Percentiles rank a stretch among this genome's conserved stretches.
phyloP scores from a whole-genome alignment of 495 filamentous ascomycete species.

The Neurospora sp. region DNA sequence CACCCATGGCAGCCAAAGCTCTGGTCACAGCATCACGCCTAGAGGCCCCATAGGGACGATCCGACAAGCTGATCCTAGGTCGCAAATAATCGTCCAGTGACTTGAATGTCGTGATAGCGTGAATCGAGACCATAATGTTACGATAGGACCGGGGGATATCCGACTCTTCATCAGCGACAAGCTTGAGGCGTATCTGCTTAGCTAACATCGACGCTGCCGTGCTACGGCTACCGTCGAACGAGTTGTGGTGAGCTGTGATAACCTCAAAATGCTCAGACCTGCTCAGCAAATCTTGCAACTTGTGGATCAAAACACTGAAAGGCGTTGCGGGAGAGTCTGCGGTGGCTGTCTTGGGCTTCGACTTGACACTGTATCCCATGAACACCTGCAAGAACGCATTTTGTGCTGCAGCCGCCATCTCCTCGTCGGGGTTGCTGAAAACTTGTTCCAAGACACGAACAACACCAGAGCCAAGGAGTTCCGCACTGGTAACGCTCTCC shows the following conservation, averaged over 20 bases:
- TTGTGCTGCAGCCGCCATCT: conserved; percentile 51
- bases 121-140: conserved; percentile 95
- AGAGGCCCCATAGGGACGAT: conserved; percentile 57
- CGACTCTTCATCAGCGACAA: conserved; percentile 83
- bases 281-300: conserved; percentile 91
- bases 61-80: conserved; percentile 74
- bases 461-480: conserved; percentile 81
- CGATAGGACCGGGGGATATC: conserved; percentile 76
- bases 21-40: conserved; percentile 59
- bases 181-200: conserved; percentile 84
- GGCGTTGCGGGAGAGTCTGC: conserved; percentile 61
- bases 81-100: conserved; percentile 92
- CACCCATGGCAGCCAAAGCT: conserved; percentile 69
- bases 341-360: conserved; percentile 51
- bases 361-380: conserved; percentile 61
- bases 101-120: conserved; percentile 97
- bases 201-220: conserved; percentile 93
- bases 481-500: conserved; percentile 94
- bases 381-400: conserved; percentile 90
- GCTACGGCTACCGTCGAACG: conserved; percentile 82
- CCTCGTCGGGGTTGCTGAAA: conserved; percentile 57
- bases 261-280: conserved; percentile 98
- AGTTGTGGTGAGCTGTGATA: conserved; percentile 85
- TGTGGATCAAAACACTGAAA: conserved; percentile 85
- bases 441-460: conserved; percentile 74